Evolutionary conservation across 1,139 yeast species (phyloP), one percentile per base, ranked within the genome.

Genomic region (Groenewaldozyma auringiensis): DNA sequence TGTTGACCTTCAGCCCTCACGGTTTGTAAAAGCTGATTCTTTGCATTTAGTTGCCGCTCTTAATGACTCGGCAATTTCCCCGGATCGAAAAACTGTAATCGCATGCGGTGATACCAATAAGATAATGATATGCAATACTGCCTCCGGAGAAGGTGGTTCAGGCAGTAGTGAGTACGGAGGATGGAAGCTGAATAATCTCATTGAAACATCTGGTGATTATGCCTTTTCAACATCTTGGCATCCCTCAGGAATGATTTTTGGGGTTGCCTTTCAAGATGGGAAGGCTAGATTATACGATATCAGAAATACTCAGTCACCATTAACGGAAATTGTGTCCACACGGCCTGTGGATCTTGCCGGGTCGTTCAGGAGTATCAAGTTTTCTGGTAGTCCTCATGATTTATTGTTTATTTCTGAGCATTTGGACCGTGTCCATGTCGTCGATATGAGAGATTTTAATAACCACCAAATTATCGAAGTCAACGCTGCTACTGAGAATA

Each of bases 181-280:
- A 14, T 58, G 64, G 63, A 44, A 46, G 21, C 45, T 54, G 21
- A 42, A 53, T 36, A 62, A 65, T 35, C 55, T 71, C 2, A 64
- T 83, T 35, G 70, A 72, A 40, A 81, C 89, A 0, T 65, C 38
- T 11, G 81, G 83, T 46, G 94, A 84, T 53, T 76, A 83, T 45
- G 96, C 96, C 3, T 86, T 88, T 60, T 87, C 94, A 2, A 78
- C 86, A 1, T 76, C 83, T n/a, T 87, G 81, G 65, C 81, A 83
- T 52, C 74, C 82, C 17, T 78, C 83, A 43, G 94, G 92, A 17
- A 57, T 74, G 48, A 72, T 80, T 54, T 83, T 88, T 63, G 81
- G 94, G 1, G 78, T 86, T 0, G 81, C 89, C 21, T 87, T 86
- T 61, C 95, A 88, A 64, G 88, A 84, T 59, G 96, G 97, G 4